Base-by-base conservation (phyloP, 257 asterid genomes). In the Nemophila menziesii region DNA sequence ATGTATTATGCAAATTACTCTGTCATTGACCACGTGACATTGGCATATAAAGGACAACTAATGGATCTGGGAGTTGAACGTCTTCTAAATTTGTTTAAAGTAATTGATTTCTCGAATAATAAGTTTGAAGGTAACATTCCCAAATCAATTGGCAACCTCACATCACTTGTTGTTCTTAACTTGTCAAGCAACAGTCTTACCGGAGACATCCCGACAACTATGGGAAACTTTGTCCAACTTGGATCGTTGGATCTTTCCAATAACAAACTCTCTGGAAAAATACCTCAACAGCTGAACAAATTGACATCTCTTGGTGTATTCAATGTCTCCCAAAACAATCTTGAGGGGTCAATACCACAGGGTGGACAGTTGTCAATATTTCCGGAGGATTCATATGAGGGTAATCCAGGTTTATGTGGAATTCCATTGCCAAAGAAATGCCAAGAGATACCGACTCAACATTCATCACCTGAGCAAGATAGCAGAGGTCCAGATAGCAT, bases 211-310 rank as follows among this genome's bases (percentile, higher is more conserved):
- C 51, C 51, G 20, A 11, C 33, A 24, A 26, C 51, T 17, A 0
- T 53, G 6, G 22, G 12, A 0, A 12, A 43, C 0, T 2, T 53
- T 5, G 13, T 8, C 0, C 16, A 7, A 9, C 43, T 53, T 18
- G 26, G 43, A 26, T 43, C 59, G 0, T 43, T 43, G 23, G 44
- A 53, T n/a, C 33, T 53, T 16, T 53, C 51, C 4, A 19, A 3
- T 2, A 44, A 54, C 20, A 33, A 29, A 16, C 40, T 54, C 1
- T 4, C n/a, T 0, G 60, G 52, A 22, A 33, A 9, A 24, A 24
- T 24, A 24, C 9, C 33, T 24, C 4, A 4, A 24, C 33, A 24
- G 9, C 9, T 24, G 33, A 24, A 24, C 9, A 24, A 9, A 4
- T 24, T 24, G 33, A 24, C 33, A 24, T 24, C 9, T 24, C 33